Evolutionary conservation across 441 rosid species (phyloP).

Genomic region (Adansonia rubrostipa): DNA sequence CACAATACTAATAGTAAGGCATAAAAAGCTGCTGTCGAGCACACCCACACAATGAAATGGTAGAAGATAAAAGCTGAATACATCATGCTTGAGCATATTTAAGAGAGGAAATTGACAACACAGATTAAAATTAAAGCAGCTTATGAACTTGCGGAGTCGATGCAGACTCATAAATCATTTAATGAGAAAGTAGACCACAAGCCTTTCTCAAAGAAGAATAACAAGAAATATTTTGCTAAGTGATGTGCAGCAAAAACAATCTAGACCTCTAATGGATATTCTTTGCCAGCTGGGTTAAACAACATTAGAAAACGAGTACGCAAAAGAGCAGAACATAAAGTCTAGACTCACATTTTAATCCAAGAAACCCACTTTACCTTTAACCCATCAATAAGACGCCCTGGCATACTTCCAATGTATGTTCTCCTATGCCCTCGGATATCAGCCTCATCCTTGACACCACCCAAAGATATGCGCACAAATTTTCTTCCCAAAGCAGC

Average conservation of each 20-base stretch:
- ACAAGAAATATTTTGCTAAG: background rate
- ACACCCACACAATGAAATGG: background rate
- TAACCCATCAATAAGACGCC: constrained; percentile 95
- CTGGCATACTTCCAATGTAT: constrained; percentile 99
- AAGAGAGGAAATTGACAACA: background rate
- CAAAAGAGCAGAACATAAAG: background rate
- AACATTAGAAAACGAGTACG: background rate
- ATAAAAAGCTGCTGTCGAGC: background rate
- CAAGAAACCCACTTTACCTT: constrained; percentile 56
- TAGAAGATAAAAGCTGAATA: constrained; percentile 9
- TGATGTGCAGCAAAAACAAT: background rate
- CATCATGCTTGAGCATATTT: background rate
- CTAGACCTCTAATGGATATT: background rate
- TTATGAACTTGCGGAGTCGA: background rate
- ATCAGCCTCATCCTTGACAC: constrained; percentile 99
- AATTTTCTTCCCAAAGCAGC: constrained; percentile 94
- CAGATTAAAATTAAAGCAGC: background rate
- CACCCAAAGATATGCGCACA: constrained; percentile 94
- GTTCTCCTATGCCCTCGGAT: constrained; percentile 99
- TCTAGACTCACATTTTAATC: background rate
- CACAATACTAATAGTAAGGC: background rate
- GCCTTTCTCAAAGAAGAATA: background rate
- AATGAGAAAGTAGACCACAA: background rate
- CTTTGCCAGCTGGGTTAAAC: background rate
- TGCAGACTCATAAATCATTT: background rate